Evolutionary conservation across 1,139 yeast species (phyloP).

Genomic region (Blastobotrys illinoisensis): DNA sequence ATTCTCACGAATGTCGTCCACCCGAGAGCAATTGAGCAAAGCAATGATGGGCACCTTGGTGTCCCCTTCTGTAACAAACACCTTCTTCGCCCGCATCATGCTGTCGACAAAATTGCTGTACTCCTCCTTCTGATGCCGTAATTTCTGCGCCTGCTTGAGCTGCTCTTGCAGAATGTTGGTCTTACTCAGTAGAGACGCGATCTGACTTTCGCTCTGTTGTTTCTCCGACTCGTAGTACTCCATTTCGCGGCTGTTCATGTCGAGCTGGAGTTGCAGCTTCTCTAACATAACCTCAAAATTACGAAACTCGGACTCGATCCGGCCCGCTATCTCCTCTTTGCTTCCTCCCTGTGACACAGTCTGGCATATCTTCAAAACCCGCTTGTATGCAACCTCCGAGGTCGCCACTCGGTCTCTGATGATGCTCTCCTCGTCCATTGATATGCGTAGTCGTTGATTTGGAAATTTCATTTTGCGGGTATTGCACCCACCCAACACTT

Average conservation of each 20-base stretch:
- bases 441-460: not conserved
- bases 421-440: constrained; percentile 22
- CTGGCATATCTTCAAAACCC: constrained; percentile 19
- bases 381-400: constrained; percentile 23
- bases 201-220: constrained; percentile 14
- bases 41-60: constrained; percentile 20
- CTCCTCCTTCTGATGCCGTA: constrained; percentile 26
- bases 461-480: not conserved
- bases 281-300: constrained; percentile 22
- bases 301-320: constrained; percentile 18
- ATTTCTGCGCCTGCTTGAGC: constrained; percentile 22
- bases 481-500: not conserved
- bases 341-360: constrained; percentile 4
- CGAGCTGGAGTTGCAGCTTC: constrained; percentile 25
- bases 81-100: constrained; percentile 24
- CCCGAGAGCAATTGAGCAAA: constrained; percentile 23
- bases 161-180: constrained; percentile 23
- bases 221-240: constrained; percentile 18
- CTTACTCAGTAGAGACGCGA: constrained; percentile 16
- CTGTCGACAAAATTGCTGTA: constrained; percentile 26
- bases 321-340: constrained; percentile 8
- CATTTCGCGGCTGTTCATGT: constrained; percentile 24
- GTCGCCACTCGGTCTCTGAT: constrained; percentile 25
- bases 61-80: constrained; percentile 15
- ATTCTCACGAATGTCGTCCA: constrained; percentile 21